Percentiles rank a stretch among this genome's conserved stretches.
Evolutionary conservation across 176 grass and related monocot species (phyloP).

Genomic region (Areca catechu): DNA sequence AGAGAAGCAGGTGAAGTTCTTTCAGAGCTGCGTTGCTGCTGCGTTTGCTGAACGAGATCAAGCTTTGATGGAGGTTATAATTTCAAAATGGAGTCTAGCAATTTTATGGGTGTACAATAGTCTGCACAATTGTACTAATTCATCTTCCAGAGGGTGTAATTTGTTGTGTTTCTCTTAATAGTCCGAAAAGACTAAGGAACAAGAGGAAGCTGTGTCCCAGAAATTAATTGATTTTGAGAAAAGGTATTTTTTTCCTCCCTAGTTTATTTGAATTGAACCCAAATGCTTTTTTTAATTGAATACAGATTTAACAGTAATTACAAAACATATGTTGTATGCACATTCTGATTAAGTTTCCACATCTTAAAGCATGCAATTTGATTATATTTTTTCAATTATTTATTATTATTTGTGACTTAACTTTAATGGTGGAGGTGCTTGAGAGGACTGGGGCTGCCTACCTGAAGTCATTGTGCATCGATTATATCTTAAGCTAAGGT

Average conservation of each 20-base stretch:
- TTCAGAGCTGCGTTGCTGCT: conserved; percentile 83
- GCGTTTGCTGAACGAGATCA: conserved; percentile 90
- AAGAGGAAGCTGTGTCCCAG: conserved; percentile 52
- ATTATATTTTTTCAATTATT: no score
- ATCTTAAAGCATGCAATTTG: no score
- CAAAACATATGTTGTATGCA: not conserved
- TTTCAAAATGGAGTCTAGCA: not conserved
- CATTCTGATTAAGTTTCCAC: no score
- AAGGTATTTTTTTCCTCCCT: conserved; percentile 33
- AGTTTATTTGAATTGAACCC: not conserved
- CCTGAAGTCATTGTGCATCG: no score
- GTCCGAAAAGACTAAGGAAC: conserved; percentile 88
- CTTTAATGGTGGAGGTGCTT: no score
- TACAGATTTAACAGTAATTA: not conserved
- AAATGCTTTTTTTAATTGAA: not conserved
- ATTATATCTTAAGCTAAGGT: no score
- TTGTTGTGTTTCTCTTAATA: conserved; percentile 33
- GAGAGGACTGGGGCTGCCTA: no score
- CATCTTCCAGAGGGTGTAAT: conserved; percentile 10
- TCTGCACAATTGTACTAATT: not conserved
- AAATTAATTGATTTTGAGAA: conserved; percentile 48
- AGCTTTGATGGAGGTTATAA: conserved; percentile 66
- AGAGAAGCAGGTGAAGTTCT: conserved; percentile 92
- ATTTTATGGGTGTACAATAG: no score
- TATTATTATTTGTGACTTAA: no score